Conservation (phyloP, 169 alveolate genomes). For the Miamiensis avidus region DNA sequence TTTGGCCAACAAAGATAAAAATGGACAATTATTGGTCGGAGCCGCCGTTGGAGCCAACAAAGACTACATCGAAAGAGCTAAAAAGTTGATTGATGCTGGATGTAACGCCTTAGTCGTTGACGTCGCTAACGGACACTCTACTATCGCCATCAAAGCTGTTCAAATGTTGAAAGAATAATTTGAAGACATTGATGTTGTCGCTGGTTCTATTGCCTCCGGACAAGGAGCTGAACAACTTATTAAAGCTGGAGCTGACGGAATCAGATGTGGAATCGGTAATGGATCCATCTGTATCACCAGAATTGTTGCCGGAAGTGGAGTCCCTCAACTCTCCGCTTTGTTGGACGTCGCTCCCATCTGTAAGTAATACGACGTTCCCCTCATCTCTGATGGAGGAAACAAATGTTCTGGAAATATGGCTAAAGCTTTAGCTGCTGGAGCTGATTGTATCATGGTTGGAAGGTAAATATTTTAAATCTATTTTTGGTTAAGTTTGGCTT, state of each 20-base stretch:
- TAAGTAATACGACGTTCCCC: slow-evolving; percentile 40
- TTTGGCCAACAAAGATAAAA: slow-evolving; percentile 20
- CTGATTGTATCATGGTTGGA: slow-evolving; percentile 58
- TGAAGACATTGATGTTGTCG: slow-evolving; percentile 42
- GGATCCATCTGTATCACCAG: slow-evolving; percentile 58
- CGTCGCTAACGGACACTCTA: slow-evolving; percentile 58
- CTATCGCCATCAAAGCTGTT: slow-evolving; percentile 30
- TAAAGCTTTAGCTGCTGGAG: slow-evolving; percentile 54
- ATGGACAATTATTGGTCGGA: slow-evolving; percentile 41
- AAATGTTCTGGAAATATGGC: slow-evolving; percentile 52
- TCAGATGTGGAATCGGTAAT: slow-evolving; percentile 57
- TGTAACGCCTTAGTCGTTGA: slow-evolving; percentile 48
- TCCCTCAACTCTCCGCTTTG: slow-evolving; percentile 49
- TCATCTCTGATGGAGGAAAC: slow-evolving; percentile 57
- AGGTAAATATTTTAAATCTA: neutral
- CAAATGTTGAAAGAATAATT: slow-evolving; percentile 35
- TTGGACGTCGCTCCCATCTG: slow-evolving; percentile 57
- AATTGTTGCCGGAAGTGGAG: slow-evolving; percentile 55
- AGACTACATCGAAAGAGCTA: slow-evolving; percentile 35
- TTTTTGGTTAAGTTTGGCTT: neutral
- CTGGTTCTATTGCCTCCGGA: slow-evolving; percentile 59
- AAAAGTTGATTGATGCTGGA: slow-evolving; percentile 37
- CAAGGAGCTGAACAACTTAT: slow-evolving; percentile 49
- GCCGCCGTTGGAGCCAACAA: slow-evolving; percentile 42
- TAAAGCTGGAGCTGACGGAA: slow-evolving; percentile 64